Conservation (phyloP, 352 stramenopile species). For the Globisporangium spinosum region DNA sequence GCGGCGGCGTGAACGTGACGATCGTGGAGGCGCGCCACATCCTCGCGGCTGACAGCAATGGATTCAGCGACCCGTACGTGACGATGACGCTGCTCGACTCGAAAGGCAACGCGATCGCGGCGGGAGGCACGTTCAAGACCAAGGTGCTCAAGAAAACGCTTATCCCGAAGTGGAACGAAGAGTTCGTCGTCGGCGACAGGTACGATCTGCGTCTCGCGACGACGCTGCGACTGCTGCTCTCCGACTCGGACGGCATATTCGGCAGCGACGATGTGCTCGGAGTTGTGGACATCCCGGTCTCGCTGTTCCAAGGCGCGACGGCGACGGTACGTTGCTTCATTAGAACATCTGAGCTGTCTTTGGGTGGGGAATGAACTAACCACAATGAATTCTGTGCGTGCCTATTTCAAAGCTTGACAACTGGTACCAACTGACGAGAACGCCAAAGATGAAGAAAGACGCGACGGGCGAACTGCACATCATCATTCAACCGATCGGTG, state of each 20-base stretch:
- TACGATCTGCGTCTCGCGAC: conserved; percentile 65
- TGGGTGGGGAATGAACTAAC: background rate
- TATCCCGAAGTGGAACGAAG: conserved; percentile 53
- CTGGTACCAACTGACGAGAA: conserved; percentile 65
- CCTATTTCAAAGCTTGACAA: conserved; percentile 42
- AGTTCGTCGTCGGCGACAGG: conserved; percentile 55
- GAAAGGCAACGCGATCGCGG: conserved; percentile 35
- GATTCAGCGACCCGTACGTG: conserved; percentile 71
- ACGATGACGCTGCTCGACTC: conserved; percentile 70
- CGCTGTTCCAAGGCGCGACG: conserved; percentile 37
- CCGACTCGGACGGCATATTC: conserved; percentile 58
- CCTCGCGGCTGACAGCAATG: conserved; percentile 59
- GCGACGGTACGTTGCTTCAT: conserved; percentile 21
- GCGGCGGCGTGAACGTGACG: conserved; percentile 31
- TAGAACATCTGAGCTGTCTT: background rate
- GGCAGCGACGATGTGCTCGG: conserved; percentile 59
- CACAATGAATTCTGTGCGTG: background rate
- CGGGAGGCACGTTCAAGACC: conserved; percentile 56
- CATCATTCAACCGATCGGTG: conserved; percentile 33
- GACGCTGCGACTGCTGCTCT: conserved; percentile 50
- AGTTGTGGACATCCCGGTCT: conserved; percentile 64
- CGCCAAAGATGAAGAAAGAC: conserved; percentile 72
- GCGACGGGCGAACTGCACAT: conserved; percentile 54
- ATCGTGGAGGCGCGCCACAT: conserved; percentile 65
- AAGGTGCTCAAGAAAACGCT: conserved; percentile 69